phyloP scores from a whole-genome alignment of 345 rosid genomes.

The Ricinus communis region DNA sequence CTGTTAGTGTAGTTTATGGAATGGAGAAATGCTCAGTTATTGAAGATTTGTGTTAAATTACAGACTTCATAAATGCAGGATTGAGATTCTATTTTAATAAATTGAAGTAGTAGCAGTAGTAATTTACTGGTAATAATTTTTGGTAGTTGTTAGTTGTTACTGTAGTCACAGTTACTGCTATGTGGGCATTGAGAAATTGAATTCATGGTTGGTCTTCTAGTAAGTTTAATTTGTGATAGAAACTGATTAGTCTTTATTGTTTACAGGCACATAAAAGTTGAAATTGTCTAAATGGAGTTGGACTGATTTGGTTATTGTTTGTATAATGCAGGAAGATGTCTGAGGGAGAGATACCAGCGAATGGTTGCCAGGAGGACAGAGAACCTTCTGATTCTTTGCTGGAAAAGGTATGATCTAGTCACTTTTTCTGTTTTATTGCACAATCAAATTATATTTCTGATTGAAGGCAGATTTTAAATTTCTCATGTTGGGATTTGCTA shows the following conservation, averaged over 20 bases:
- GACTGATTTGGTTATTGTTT: constrained; percentile 14
- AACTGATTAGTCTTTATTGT: neutral
- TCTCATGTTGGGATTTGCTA: too few species aligned
- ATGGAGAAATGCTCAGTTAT: neutral
- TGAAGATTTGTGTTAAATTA: too few species aligned
- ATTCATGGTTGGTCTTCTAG: neutral
- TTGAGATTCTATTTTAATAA: too few species aligned
- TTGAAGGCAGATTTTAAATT: too few species aligned
- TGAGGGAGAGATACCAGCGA: constrained; percentile 27
- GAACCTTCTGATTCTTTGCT: constrained; percentile 23
- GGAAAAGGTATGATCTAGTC: constrained; percentile 36
- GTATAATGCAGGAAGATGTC: constrained; percentile 39
- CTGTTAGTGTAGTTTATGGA: neutral
- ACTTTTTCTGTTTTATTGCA: neutral
- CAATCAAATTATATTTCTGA: too few species aligned
- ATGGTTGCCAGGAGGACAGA: constrained; percentile 34
- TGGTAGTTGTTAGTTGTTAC: too few species aligned
- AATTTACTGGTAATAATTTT: too few species aligned
- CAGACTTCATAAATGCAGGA: too few species aligned
- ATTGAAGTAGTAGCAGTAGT: too few species aligned
- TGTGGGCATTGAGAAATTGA: constrained; percentile 9
- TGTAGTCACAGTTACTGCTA: neutral
- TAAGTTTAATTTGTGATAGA: neutral
- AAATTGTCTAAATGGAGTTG: neutral
- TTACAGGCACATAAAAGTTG: neutral